Percentiles rank a stretch among this genome's conserved stretches.
These are phyloP conservation scores for Exidia glandulosa DNA, from an alignment of 768 basidiomycete genomes.

Conservation along the genomic window DNA sequence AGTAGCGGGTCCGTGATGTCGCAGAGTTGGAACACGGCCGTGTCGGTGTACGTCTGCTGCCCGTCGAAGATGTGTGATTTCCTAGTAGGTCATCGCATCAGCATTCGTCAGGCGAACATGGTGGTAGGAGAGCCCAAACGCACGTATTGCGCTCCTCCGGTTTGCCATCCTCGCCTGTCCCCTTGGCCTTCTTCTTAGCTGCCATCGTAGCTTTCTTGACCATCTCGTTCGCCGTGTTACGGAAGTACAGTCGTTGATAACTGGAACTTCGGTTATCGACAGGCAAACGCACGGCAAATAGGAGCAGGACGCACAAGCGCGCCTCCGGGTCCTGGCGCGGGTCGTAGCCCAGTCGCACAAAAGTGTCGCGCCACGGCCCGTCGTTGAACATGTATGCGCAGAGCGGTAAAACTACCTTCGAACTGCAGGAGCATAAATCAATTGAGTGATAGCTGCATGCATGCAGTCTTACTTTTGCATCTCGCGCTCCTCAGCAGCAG, in stretches of 20 bases:
- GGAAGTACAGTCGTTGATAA: slow-evolving; percentile 86
- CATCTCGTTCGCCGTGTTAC: slow-evolving; percentile 30
- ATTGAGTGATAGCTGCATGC: not conserved
- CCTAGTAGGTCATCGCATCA: slow-evolving; percentile 6
- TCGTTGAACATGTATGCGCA: slow-evolving; percentile 85
- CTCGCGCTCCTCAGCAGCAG: slow-evolving; percentile 51
- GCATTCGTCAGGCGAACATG: not conserved
- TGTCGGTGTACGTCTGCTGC: slow-evolving; percentile 62
- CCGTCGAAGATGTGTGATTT: slow-evolving; percentile 88
- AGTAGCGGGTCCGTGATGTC: slow-evolving; percentile 86
- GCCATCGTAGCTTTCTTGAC: slow-evolving; percentile 24
- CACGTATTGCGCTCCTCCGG: not conserved
- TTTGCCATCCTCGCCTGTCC: not conserved
- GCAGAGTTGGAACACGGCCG: slow-evolving; percentile 88
- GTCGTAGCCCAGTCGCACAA: slow-evolving; percentile 82
- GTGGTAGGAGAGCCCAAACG: not conserved
- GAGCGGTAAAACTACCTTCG: slow-evolving; percentile 69
- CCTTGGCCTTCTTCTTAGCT: not conserved
- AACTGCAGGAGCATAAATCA: slow-evolving; percentile 31
- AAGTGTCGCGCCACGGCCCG: slow-evolving; percentile 87
- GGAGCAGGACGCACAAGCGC: slow-evolving; percentile 49
- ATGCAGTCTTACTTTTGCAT: slow-evolving; percentile 60
- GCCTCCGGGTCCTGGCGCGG: slow-evolving; percentile 65
- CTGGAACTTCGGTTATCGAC: slow-evolving; percentile 31
- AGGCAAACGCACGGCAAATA: not conserved